Evolutionary conservation across 1,284 basidiomycete genomes (phyloP).

Genomic region (Paramarasmius palmivorus): DNA sequence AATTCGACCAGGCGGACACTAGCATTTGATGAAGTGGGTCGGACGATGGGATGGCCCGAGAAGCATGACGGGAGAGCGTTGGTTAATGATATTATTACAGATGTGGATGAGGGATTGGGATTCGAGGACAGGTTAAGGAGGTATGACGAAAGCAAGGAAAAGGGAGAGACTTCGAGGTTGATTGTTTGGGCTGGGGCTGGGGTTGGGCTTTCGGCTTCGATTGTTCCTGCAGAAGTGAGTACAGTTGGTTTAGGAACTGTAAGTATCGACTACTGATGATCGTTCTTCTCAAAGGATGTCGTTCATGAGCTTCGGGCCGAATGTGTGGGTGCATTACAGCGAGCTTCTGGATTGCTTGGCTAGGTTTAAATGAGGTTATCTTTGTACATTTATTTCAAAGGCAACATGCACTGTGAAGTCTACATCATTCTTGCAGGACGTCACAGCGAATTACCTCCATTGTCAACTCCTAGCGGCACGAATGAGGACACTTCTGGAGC

Average conservation of each 20-base stretch:
- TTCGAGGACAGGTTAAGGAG: slow-evolving; percentile 9
- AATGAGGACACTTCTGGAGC: no score
- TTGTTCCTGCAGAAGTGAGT: slow-evolving; percentile 11
- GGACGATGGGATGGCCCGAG: slow-evolving; percentile 47
- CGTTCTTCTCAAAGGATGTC: not conserved
- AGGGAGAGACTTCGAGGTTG: slow-evolving; percentile 15
- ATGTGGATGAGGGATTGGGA: slow-evolving; percentile 8
- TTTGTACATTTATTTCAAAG: no score
- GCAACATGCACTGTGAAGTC: no score
- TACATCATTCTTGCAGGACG: no score
- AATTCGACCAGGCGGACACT: slow-evolving; percentile 42
- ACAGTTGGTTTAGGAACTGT: not conserved
- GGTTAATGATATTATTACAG: slow-evolving; percentile 21
- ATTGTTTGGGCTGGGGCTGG: slow-evolving; percentile 22
- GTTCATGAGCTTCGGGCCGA: slow-evolving; percentile 2
- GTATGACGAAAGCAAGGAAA: slow-evolving; percentile 5
- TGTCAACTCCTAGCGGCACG: no score
- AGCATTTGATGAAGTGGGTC: slow-evolving; percentile 46
- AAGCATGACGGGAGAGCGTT: slow-evolving; percentile 44
- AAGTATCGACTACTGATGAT: not conserved
- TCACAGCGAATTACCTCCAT: no score
- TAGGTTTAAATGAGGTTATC: no score
- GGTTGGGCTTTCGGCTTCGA: slow-evolving; percentile 16
- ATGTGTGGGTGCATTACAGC: not conserved
- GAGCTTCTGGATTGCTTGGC: not conserved